A percentile compares a stretch with the other conserved stretches of the same genome.
Conservation (phyloP, 31 red algal species). For the Asparagopsis taxiformis region DNA sequence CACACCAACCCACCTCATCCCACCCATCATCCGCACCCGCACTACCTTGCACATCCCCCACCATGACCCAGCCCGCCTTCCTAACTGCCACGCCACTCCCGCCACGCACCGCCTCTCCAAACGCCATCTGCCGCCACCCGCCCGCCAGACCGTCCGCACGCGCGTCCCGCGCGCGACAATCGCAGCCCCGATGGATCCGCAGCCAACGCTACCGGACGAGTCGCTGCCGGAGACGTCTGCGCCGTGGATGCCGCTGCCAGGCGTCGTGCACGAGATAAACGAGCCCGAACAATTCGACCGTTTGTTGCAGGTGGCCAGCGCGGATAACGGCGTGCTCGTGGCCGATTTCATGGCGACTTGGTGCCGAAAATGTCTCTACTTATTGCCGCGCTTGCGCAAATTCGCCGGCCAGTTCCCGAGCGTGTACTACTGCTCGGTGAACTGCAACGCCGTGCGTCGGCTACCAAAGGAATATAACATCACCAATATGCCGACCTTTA, state of each 20-base stretch:
- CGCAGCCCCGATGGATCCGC: slow-evolving; percentile 16
- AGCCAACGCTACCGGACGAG: slow-evolving; percentile 1
- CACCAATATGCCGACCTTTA: slow-evolving; percentile 47
- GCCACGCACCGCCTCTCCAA: not conserved
- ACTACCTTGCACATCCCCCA: too few species aligned
- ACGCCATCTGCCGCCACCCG: not conserved
- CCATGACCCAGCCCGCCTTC: not conserved
- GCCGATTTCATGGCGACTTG: slow-evolving; percentile 44
- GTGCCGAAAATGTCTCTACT: slow-evolving; percentile 56
- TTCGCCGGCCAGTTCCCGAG: not conserved
- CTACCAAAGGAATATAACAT: slow-evolving; percentile 42
- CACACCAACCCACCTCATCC: too few species aligned
- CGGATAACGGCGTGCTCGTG: slow-evolving; percentile 13
- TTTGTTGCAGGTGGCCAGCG: slow-evolving; percentile 11
- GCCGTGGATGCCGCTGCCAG: slow-evolving; percentile 13
- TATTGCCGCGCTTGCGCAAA: slow-evolving; percentile 25
- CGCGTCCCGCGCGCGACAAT: slow-evolving; percentile 25
- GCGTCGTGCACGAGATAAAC: slow-evolving; percentile 5
- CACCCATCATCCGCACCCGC: too few species aligned
- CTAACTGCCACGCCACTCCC: not conserved
- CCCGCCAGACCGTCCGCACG: not conserved
- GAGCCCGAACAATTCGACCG: slow-evolving; percentile 48
- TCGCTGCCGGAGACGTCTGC: not conserved
- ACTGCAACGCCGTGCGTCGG: slow-evolving; percentile 28
- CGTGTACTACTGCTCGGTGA: slow-evolving; percentile 35